These are phyloP conservation scores for Mikania micrantha DNA, from an alignment of 129 eudicot genomes.

Conservation along the genomic window DNA sequence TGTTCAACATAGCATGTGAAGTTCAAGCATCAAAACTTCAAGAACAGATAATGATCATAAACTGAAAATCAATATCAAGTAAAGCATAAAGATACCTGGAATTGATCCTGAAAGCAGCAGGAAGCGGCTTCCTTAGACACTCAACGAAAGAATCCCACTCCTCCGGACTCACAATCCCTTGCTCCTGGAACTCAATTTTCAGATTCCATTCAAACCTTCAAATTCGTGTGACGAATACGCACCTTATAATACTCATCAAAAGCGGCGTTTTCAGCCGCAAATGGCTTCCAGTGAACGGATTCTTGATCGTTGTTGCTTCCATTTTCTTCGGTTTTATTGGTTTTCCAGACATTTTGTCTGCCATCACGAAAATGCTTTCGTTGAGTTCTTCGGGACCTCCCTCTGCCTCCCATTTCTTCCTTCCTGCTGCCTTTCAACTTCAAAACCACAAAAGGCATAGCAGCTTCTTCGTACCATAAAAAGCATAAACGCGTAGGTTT, in stretches of 20 bases:
- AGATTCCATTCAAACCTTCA: background rate
- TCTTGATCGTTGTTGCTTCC: background rate
- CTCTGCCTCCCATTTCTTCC: constrained; percentile 67
- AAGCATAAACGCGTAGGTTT: background rate
- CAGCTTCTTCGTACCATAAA: too few species aligned
- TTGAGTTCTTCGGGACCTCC: constrained; percentile 90
- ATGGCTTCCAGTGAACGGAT: constrained; percentile 59
- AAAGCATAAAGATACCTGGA: constrained; percentile 40
- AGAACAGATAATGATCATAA: too few species aligned
- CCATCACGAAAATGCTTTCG: constrained; percentile 79
- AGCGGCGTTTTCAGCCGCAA: constrained; percentile 52
- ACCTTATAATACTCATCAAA: constrained; percentile 90
- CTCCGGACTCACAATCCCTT: constrained; percentile 67
- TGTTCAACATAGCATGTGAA: too few species aligned
- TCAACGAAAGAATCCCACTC: constrained; percentile 83
- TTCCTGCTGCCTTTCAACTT: background rate
- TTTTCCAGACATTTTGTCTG: constrained; percentile 89
- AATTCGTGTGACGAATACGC: background rate
- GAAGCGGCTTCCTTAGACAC: constrained; percentile 60
- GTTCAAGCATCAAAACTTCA: too few species aligned
- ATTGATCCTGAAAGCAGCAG: constrained; percentile 96
- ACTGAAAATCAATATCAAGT: background rate
- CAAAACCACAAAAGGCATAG: background rate
- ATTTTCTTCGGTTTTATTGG: constrained; percentile 37
- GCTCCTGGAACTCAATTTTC: constrained; percentile 49